Conservation (phyloP, 768 basidiomycete species). For the Boletellus sp. region DNA sequence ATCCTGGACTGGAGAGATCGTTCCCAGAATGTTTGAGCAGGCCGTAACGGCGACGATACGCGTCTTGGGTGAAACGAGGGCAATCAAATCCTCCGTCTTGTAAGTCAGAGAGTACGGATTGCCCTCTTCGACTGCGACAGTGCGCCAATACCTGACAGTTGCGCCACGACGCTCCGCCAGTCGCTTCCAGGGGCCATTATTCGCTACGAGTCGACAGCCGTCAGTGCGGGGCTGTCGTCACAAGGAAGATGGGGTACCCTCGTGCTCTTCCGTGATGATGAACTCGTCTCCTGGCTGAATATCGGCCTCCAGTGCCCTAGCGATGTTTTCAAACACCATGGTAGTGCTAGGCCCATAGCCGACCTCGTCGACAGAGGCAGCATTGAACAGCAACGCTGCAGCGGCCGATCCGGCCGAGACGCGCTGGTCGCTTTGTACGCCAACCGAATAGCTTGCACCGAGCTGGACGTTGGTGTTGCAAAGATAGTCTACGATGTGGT, state of each 20-base stretch:
- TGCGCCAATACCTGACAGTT: constrained; percentile 56
- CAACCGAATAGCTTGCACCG: constrained; percentile 64
- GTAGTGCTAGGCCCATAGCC: constrained; percentile 67
- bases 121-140: constrained; percentile 41
- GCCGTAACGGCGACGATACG: constrained; percentile 72
- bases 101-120: constrained; percentile 68
- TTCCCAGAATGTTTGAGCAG: constrained; percentile 74
- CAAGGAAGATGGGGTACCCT: constrained; percentile 44
- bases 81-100: constrained; percentile 52
- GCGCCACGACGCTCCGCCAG: constrained; percentile 57
- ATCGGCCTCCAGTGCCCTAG: constrained; percentile 54
- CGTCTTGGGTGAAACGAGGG: constrained; percentile 61
- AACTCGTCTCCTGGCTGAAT: constrained; percentile 66
- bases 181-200: constrained; percentile 73
- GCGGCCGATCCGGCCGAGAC: constrained; percentile 47
- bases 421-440: constrained; percentile 50
- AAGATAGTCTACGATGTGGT: constrained; percentile 64
- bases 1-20: constrained; percentile 57
- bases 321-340: constrained; percentile 64
- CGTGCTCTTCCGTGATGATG: constrained; percentile 76
- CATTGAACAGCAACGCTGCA: constrained; percentile 61
- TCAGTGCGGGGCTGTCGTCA: background rate
- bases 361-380: constrained; percentile 57
- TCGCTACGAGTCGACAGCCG: constrained; percentile 48
- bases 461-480: constrained; percentile 71